phyloP scores from a whole-genome alignment of 192 early-diverging fungal species.

The Entomortierella parvispora region DNA sequence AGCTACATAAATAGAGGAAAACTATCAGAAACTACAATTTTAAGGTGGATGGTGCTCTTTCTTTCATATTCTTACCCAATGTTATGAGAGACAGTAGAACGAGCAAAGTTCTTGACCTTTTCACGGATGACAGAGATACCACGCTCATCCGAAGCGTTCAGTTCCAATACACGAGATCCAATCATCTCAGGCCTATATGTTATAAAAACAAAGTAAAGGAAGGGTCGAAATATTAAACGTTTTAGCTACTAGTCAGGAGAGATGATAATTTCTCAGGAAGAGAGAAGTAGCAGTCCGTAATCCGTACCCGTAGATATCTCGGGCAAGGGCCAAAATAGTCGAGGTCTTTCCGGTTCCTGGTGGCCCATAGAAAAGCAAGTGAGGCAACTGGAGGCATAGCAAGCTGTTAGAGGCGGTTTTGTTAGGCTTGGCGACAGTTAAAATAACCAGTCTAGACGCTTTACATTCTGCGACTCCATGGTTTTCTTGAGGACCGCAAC shows the following conservation, averaged over 20 bases:
- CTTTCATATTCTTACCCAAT: slow-evolving; percentile 35
- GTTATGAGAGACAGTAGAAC: slow-evolving; percentile 65
- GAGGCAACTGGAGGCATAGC: slow-evolving; percentile 78
- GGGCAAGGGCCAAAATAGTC: slow-evolving; percentile 89
- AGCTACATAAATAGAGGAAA: slow-evolving; percentile 37
- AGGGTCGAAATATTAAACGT: neutral
- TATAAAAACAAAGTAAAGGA: slow-evolving; percentile 5
- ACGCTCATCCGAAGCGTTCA: slow-evolving; percentile 98
- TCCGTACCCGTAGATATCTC: slow-evolving; percentile 86
- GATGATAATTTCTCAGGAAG: neutral
- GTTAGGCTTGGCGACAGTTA: too few species aligned
- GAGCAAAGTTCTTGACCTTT: slow-evolving; percentile 95
- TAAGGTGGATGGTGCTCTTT: neutral
- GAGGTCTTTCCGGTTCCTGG: slow-evolving; percentile 98
- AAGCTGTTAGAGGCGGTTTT: neutral
- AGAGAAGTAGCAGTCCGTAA: neutral
- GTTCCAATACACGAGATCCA: slow-evolving; percentile 85
- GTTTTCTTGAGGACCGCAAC: slow-evolving; percentile 85
- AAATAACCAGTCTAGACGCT: too few species aligned
- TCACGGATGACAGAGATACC: slow-evolving; percentile 94
- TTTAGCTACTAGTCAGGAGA: too few species aligned
- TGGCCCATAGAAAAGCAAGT: slow-evolving; percentile 97
- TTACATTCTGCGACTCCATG: slow-evolving; percentile 90
- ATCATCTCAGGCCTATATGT: slow-evolving; percentile 78
- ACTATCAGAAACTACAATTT: neutral